Conservation (phyloP, 495 filamentous ascomycete genomes). For the Articulospora tetracladia region DNA sequence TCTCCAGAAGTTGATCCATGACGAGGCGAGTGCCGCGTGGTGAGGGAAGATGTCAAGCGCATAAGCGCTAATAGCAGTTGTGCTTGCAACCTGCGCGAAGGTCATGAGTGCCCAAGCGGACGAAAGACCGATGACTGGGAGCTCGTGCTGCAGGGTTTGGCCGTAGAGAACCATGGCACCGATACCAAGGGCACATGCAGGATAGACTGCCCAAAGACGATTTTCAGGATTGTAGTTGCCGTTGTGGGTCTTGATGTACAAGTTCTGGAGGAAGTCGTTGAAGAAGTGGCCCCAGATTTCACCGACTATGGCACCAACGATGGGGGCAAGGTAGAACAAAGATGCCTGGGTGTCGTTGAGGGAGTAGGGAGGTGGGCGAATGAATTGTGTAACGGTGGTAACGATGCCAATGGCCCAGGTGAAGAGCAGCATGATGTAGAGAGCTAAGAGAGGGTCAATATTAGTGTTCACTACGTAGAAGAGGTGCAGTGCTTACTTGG, state of each 20-base stretch:
- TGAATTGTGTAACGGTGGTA: conserved; percentile 30
- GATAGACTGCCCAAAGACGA: conserved; percentile 18
- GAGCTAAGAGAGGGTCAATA: not conserved
- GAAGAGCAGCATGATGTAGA: conserved; percentile 15
- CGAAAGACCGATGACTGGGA: conserved; percentile 29
- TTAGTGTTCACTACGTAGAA: not conserved
- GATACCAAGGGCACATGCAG: not conserved
- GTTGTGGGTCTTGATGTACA: conserved; percentile 18
- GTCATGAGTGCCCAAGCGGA: conserved; percentile 29
- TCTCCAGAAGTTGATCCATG: conserved; percentile 32
- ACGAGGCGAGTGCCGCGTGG: conserved; percentile 29
- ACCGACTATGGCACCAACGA: conserved; percentile 29
- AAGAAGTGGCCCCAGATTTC: conserved; percentile 37
- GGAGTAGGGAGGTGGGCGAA: conserved; percentile 31
- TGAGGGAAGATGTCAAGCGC: conserved; percentile 34
- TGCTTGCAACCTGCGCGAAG: conserved; percentile 28
- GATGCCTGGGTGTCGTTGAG: conserved; percentile 28
- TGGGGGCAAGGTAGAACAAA: conserved; percentile 35
- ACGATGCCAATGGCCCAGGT: conserved; percentile 36
- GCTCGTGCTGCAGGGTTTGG: conserved; percentile 29
- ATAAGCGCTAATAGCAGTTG: conserved; percentile 34
- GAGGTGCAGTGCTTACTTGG: conserved; percentile 14
- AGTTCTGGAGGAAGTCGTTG: conserved; percentile 33
- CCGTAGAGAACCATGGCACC: conserved; percentile 27
- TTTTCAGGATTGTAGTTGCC: conserved; percentile 22